Evolutionary conservation across 2,329 filamentous ascomycete species (phyloP), one percentile per base, ranked within the genome.

Genomic region (Epichloe sibirici): DNA sequence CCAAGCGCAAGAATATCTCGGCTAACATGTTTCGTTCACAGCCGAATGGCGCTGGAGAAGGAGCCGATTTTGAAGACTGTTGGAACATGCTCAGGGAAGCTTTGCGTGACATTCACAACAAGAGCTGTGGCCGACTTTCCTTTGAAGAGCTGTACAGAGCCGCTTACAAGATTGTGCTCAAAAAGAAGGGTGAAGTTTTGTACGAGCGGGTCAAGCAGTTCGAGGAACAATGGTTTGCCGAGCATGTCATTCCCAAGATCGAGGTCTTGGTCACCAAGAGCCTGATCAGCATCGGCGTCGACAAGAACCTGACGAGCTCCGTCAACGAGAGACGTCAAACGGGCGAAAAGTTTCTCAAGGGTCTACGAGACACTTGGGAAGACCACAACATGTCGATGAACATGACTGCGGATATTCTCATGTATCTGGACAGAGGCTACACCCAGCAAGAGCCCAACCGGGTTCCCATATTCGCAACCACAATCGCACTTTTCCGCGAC

Each of bases 61-160:
- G 77, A 9, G 76, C 86, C 60, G 88, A 94, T 58, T 95, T 95
- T 64, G 87, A 95, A n/a, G 75, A 79, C 3, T 87, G 83, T 60
- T 98, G 93, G 93, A 74, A 75, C 13, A 81, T 82, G 45, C 79
- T 98, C 7, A 76, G 83, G 45, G 78, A 82, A 47, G 90, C 91
- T 4, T 79, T 98, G 50, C 76, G 74, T 53, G 88, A 95, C 64
- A 97, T 98, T 49, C 90, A 97, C 71, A 86, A 83, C 53, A 90
- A 94, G 66, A 93, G 95, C 66, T 90, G 90, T 55, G 94, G 90
- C 9, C 77, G 79, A 15, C 79, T 98, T 2, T 95, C 90, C 1
- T 98, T 96, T 71, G 93, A 98, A 68, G 86, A 95, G 63, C 79
- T 98, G 1, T 98, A 98, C 70, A 86, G 93, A 53, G 87, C 87